Percentiles rank a stretch among this genome's conserved stretches.
Evolutionary conservation across 2,329 filamentous ascomycete species (phyloP).

Genomic region (Trichoderma endophyticum): DNA sequence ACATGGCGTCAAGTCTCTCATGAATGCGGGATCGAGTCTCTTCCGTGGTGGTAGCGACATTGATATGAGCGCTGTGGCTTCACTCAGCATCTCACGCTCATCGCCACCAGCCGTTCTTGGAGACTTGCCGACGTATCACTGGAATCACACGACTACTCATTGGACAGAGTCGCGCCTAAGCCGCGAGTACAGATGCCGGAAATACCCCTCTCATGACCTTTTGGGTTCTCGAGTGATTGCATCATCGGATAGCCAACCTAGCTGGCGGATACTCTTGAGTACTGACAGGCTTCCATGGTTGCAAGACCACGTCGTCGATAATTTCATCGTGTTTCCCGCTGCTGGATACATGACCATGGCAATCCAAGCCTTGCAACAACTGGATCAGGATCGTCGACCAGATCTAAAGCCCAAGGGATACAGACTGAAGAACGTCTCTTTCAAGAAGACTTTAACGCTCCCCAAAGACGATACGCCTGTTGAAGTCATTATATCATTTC

Average conservation of each 20-base stretch:
- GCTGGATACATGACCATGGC: constrained; percentile 50
- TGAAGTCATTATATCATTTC: background rate
- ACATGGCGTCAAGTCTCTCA: background rate
- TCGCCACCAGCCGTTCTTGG: constrained; percentile 16
- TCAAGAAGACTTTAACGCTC: background rate
- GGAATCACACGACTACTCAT: constrained; percentile 24
- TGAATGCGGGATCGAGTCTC: background rate
- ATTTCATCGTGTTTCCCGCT: constrained; percentile 44
- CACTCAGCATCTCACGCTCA: background rate
- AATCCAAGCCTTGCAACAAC: constrained; percentile 39
- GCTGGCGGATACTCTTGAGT: background rate
- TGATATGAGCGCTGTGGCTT: background rate
- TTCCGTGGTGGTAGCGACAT: background rate
- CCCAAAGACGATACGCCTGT: background rate
- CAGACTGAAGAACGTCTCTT: background rate
- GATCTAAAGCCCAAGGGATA: background rate
- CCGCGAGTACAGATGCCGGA: background rate
- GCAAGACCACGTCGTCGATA: constrained; percentile 31
- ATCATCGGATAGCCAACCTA: background rate
- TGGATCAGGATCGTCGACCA: background rate
- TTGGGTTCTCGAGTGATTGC: background rate
- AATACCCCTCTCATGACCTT: background rate
- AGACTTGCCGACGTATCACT: background rate
- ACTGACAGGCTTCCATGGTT: constrained; percentile 37
- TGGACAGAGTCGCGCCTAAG: background rate